Evolutionary conservation across 2,329 filamentous ascomycete species (phyloP).

Genomic region (Talaromyces marneffei): DNA sequence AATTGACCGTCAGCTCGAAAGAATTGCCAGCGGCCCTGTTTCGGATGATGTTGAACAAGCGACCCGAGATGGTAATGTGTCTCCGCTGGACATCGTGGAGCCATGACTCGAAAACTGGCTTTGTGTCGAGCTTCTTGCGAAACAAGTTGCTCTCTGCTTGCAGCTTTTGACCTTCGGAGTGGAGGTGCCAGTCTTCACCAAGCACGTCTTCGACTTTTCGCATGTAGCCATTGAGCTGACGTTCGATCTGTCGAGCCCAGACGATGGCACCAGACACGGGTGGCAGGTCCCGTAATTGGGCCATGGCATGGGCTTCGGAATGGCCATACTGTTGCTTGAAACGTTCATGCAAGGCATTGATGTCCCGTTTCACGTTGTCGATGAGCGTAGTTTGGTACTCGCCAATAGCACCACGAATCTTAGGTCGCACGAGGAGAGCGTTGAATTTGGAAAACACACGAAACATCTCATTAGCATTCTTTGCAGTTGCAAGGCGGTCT

Average conservation of each 20-base stretch:
- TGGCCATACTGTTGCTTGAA: slow-evolving; percentile 99
- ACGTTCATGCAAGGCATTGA: slow-evolving; percentile 84
- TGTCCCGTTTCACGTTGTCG: slow-evolving; percentile 95
- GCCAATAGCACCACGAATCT: slow-evolving; percentile 94
- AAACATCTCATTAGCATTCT: slow-evolving; percentile 99
- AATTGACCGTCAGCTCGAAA: slow-evolving; percentile 87
- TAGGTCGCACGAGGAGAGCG: slow-evolving; percentile 94
- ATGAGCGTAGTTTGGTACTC: slow-evolving; percentile 98
- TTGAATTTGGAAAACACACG: slow-evolving; percentile 99
- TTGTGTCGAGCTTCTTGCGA: slow-evolving; percentile 90
- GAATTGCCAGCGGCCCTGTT: slow-evolving; percentile 86
- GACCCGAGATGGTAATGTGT: slow-evolving; percentile 85
- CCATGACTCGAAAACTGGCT: slow-evolving; percentile 93
- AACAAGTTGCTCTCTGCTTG: slow-evolving; percentile 89
- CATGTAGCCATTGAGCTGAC: slow-evolving; percentile 94
- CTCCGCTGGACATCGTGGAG: slow-evolving; percentile 80
- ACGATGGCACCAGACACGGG: slow-evolving; percentile 96
- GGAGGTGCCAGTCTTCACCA: slow-evolving; percentile 87
- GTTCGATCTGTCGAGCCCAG: slow-evolving; percentile 94
- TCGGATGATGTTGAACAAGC: slow-evolving; percentile 81
- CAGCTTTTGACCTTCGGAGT: slow-evolving; percentile 90
- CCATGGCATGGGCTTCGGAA: slow-evolving; percentile 97
- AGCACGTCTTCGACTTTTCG: slow-evolving; percentile 98
- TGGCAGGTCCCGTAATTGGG: slow-evolving; percentile 88
- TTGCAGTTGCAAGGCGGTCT: slow-evolving; percentile 88